These are phyloP conservation scores for Aspergillus sp. DNA, from an alignment of 2,329 filamentous ascomycete genomes.

Conservation along the genomic window DNA sequence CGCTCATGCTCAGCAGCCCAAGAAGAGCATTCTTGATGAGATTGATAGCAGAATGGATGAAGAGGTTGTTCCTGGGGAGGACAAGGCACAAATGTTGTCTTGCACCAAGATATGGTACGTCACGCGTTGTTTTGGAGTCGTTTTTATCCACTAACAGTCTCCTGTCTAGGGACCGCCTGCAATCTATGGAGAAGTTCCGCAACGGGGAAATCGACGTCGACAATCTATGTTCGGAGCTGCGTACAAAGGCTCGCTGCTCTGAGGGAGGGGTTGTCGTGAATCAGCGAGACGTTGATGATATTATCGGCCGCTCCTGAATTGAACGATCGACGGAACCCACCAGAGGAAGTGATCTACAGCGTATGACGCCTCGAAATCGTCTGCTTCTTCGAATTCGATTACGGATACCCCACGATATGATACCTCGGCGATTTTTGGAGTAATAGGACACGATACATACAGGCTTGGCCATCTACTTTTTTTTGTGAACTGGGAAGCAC, in stretches of 20 bases:
- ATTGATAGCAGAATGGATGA: slow-evolving; percentile 72
- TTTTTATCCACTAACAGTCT: slow-evolving; percentile 39
- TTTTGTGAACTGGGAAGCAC: neutral
- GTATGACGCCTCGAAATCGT: slow-evolving; percentile 3
- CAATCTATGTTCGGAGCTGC: slow-evolving; percentile 86
- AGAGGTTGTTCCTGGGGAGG: slow-evolving; percentile 67
- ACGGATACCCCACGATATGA: slow-evolving; percentile 33
- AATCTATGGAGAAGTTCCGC: slow-evolving; percentile 84
- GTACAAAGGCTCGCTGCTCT: slow-evolving; percentile 94
- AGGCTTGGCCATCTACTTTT: neutral
- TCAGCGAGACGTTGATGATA: slow-evolving; percentile 82
- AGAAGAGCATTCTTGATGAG: slow-evolving; percentile 74
- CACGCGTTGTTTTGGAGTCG: neutral
- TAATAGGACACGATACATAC: slow-evolving; percentile 16
- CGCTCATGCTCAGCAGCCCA: slow-evolving; percentile 43
- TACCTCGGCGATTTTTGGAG: slow-evolving; percentile 21
- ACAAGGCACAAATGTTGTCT: slow-evolving; percentile 69
- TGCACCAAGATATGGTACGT: slow-evolving; percentile 94
- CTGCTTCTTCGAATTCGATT: slow-evolving; percentile 11
- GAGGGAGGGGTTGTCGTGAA: slow-evolving; percentile 86
- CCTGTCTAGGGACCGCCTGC: slow-evolving; percentile 77
- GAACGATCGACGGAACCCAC: slow-evolving; percentile 26
- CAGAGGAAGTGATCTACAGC: neutral
- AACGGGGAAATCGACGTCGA: slow-evolving; percentile 93
- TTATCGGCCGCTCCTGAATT: slow-evolving; percentile 57